Evolutionary conservation across 768 basidiomycete genomes (phyloP).

Genomic region (Tricholoma sp.): DNA sequence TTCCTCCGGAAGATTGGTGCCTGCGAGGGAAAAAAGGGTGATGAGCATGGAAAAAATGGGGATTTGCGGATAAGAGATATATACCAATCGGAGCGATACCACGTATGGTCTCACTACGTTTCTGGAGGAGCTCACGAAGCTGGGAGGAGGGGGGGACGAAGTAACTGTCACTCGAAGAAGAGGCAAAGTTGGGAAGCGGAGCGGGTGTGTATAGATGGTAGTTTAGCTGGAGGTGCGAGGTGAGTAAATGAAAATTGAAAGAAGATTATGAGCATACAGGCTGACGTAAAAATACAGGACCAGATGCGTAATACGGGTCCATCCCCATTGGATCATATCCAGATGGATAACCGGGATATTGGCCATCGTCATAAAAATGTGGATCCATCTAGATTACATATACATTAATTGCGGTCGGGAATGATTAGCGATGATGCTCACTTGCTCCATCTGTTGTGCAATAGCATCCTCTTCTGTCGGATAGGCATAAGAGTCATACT

Average conservation of each 20-base stretch:
- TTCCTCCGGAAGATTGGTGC: slow-evolving; percentile 73
- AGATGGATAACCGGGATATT: slow-evolving; percentile 22
- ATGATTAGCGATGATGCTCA: slow-evolving; percentile 1
- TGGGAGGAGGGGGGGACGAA: slow-evolving; percentile 57
- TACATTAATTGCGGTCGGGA: neutral
- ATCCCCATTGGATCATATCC: slow-evolving; percentile 35
- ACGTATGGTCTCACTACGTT: slow-evolving; percentile 65
- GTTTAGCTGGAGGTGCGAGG: slow-evolving; percentile 54
- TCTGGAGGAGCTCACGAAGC: slow-evolving; percentile 40
- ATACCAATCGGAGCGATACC: slow-evolving; percentile 36
- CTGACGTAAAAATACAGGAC: slow-evolving; percentile 54
- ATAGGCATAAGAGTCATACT: slow-evolving; percentile 23
- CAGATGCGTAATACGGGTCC: slow-evolving; percentile 35
- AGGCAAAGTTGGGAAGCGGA: slow-evolving; percentile 49
- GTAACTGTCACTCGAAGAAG: slow-evolving; percentile 45
- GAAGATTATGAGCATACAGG: slow-evolving; percentile 46
- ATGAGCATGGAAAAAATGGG: slow-evolving; percentile 18
- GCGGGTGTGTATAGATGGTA: slow-evolving; percentile 88
- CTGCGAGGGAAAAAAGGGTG: slow-evolving; percentile 22
- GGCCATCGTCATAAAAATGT: slow-evolving; percentile 23
- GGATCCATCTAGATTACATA: slow-evolving; percentile 20
- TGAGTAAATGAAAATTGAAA: slow-evolving; percentile 1
- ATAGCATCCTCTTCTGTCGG: slow-evolving; percentile 19
- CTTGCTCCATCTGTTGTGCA: slow-evolving; percentile 29
- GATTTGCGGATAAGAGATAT: neutral